Percentiles rank a stretch among this genome's conserved stretches.
Conservation (phyloP, 768 basidiomycete genomes). For the Inosperma sp. region DNA sequence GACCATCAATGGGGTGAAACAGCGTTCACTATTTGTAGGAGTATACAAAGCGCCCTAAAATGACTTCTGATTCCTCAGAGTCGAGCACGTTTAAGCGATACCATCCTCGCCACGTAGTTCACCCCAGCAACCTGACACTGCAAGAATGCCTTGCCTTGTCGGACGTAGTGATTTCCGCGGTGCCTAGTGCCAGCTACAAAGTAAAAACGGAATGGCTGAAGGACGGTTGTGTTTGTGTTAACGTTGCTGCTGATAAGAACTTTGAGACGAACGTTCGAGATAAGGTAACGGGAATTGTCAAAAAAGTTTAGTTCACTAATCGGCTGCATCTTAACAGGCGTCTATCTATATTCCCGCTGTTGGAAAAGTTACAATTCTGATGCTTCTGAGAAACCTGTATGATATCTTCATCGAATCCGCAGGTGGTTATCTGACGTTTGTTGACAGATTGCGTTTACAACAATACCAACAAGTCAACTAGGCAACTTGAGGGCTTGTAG, state of each 20-base stretch:
- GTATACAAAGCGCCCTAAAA: slow-evolving; percentile 85
- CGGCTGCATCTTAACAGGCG: slow-evolving; percentile 46
- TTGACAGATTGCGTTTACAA: slow-evolving; percentile 49
- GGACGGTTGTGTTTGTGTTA: slow-evolving; percentile 90
- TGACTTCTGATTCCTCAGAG: slow-evolving; percentile 25
- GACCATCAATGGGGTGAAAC: not conserved
- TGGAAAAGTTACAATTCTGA: slow-evolving; percentile 96
- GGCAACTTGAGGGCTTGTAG: not conserved
- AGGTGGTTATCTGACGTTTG: slow-evolving; percentile 2
- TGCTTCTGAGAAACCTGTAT: slow-evolving; percentile 94
- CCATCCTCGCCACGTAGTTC: slow-evolving; percentile 80
- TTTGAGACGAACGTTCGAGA: slow-evolving; percentile 91
- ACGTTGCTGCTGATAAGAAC: slow-evolving; percentile 94
- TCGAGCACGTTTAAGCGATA: slow-evolving; percentile 49
- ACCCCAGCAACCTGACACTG: slow-evolving; percentile 61
- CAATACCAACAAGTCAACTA: slow-evolving; percentile 38
- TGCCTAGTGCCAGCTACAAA: slow-evolving; percentile 82
- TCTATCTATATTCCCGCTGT: slow-evolving; percentile 93
- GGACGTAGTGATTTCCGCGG: slow-evolving; percentile 93
- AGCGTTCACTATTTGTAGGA: slow-evolving; percentile 41
- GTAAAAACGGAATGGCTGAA: slow-evolving; percentile 86
- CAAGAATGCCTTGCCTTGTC: slow-evolving; percentile 78
- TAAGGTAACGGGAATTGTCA: slow-evolving; percentile 53
- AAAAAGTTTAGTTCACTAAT: not conserved
- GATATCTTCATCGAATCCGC: slow-evolving; percentile 27